phyloP scores from a whole-genome alignment of 2,329 filamentous ascomycete genomes.

The Aspergillus viridinutans region DNA sequence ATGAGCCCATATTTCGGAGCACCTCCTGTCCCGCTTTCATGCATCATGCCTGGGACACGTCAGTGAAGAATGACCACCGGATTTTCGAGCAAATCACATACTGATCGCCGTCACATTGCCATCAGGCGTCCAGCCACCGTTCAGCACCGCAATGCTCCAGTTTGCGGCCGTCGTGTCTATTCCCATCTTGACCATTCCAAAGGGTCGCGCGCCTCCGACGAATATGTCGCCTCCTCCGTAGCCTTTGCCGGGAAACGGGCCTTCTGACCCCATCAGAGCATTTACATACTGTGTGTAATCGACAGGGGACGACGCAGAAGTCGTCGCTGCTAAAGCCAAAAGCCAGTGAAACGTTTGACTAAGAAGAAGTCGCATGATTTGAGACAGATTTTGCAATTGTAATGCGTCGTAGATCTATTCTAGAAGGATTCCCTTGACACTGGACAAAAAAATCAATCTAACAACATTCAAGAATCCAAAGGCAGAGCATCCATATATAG shows the following conservation, averaged over 20 bases:
- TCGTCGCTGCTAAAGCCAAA: not conserved
- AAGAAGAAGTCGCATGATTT: not conserved
- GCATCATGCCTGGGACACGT: conserved; percentile 34
- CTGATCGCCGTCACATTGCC: conserved; percentile 49
- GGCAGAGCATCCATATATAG: not conserved
- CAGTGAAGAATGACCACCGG: not conserved
- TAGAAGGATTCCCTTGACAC: too few species aligned
- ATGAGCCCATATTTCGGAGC: conserved; percentile 38
- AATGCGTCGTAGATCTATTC: too few species aligned
- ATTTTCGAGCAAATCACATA: conserved; percentile 1
- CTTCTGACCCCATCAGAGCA: conserved; percentile 46
- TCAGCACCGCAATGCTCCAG: conserved; percentile 34
- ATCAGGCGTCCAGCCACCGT: conserved; percentile 45
- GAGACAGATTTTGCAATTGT: too few species aligned
- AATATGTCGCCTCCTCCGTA: conserved; percentile 44
- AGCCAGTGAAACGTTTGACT: conserved; percentile 1
- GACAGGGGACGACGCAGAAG: conserved; percentile 1
- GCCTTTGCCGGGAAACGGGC: conserved; percentile 37
- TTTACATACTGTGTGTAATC: conserved; percentile 41
- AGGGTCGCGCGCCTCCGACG: conserved; percentile 42
- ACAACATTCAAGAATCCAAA: too few species aligned
- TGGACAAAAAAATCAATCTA: too few species aligned
- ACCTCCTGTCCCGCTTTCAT: conserved; percentile 48
- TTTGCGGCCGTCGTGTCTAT: conserved; percentile 37
- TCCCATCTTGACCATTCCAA: conserved; percentile 43